Evolutionary conservation across 345 rosid genomes (phyloP), one percentile per base, ranked within the genome.

Genomic region (Populus euphratica): DNA sequence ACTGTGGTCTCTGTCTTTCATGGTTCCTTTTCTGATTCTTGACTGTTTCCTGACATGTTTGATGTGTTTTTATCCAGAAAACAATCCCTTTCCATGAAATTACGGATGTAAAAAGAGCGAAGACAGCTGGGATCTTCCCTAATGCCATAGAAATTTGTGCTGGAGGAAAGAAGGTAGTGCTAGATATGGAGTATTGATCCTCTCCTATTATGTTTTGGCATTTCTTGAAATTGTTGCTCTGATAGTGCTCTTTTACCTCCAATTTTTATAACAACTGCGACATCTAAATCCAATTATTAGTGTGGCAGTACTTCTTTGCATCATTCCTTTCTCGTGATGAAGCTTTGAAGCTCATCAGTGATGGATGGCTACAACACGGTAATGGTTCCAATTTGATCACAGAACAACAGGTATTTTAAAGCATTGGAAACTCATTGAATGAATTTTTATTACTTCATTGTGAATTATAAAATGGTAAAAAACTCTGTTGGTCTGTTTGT

Each of bases 81-180:
- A 71, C 88, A 49, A 91, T 95, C 74, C 85, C 92, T 29, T 91
- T 93, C 69, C 74, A 78, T 2, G 96, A 95, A 43, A 77, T 95
- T 63, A 85, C 97, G 52, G 87, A 88, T 74, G 97, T 95, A 56
- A 89, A 88, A 75, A 88, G 92, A 87, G 99, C 98, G 72, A 95
- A 95, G 91, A 92, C 97, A 31, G 98, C 98, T 20, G 98, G 98
- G 71, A 90, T 95, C 76, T 95, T 95, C 77, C 97, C 97, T 62
- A 95, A 91, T 82, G 99, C 99, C 39, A 93, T 95, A 11, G 99
- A 95, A 85, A 87, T 95, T 81, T 77, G 88, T 78, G 90, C 96
- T 75, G 98, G 87, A 72, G 93, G 84, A 77, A 95, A 79, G 86
- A 95, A 92, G 99, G 99, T 95, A 83, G 20, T 81, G 25, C 56